Base-by-base conservation (phyloP, 257 asterid species). In the Nicotiana tomentosiformis region DNA sequence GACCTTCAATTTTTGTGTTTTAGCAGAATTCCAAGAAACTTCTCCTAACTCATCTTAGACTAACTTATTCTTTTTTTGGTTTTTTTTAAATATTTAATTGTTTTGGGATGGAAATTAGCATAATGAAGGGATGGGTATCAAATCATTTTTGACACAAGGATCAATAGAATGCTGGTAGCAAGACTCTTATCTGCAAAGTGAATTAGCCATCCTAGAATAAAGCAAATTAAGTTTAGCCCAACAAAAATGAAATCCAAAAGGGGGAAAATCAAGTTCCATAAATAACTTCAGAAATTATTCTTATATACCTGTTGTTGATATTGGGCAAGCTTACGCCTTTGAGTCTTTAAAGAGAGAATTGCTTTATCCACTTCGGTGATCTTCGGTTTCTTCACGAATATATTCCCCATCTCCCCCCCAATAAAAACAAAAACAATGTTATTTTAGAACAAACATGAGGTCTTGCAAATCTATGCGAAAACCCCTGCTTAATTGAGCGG, bases 321-420 rank as follows among this genome's bases (percentile, higher is more conserved):
- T 87, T 91, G 98, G 64, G 91, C 98, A 84, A 96, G 98, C 90
- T 92, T 94, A 39, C 99, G 98, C 90, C 99, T 84, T 81, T 96
- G 99, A 82, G 99, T 96, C 89, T 93, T 96, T 84, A 96, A 97
- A 81, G 98, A 91, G 46, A 94, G 98, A 82, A 96, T 94, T 58
- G 99, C 99, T 87, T 49, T 90, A 82, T 96, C 99, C 53, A 93
- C 98, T 85, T 93, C 97, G 35, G 98, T 96, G 88, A 96, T 92
- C 91, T 91, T 96, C 2, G 98, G 97, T 86, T 91, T 94, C 91
- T 93, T 96, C 89, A 90, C 99, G 76, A 94, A 94, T 70, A 93
- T 46, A 90, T 94, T 96, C 72, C 98, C 98, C 99, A 96, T 96
- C 35, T 70, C 0, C 37, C 37, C 37, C 77, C 33, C 35, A 32